Conservation (phyloP, 2,329 filamentous ascomycete species). For the Aschersonia sp. region DNA sequence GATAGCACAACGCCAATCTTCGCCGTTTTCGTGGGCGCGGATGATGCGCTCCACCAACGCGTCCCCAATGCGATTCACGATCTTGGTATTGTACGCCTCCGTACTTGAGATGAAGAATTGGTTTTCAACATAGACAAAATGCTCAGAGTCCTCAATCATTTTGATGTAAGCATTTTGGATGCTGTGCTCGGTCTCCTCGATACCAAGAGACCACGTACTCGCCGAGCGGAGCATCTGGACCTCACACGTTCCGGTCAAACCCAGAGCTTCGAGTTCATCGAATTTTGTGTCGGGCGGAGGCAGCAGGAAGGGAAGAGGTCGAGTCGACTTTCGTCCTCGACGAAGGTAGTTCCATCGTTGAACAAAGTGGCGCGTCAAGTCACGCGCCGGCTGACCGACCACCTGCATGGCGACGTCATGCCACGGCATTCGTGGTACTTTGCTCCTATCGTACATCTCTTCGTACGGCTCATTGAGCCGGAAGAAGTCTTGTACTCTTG, state of each 20-base stretch:
- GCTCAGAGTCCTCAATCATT: constrained; percentile 86
- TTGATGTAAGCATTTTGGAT: constrained; percentile 94
- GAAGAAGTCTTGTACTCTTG: constrained; percentile 89
- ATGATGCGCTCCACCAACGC: constrained; percentile 86
- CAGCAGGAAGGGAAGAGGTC: constrained; percentile 83
- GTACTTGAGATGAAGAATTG: constrained; percentile 96
- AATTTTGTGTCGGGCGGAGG: constrained; percentile 84
- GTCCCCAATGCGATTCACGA: constrained; percentile 88
- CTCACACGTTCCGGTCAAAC: constrained; percentile 86
- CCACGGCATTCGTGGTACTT: constrained; percentile 92
- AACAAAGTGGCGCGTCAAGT: constrained; percentile 89
- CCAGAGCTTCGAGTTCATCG: constrained; percentile 73
- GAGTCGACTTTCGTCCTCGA: constrained; percentile 79
- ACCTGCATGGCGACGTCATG: constrained; percentile 98
- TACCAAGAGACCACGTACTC: constrained; percentile 81
- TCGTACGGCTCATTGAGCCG: constrained; percentile 87
- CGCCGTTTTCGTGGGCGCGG: constrained; percentile 65
- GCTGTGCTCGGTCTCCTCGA: constrained; percentile 76
- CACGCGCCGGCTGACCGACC: constrained; percentile 85
- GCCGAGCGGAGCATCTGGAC: constrained; percentile 91
- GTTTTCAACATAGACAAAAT: constrained; percentile 98
- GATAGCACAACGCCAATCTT: constrained; percentile 82
- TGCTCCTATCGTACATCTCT: constrained; percentile 92
- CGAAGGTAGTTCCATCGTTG: constrained; percentile 97
- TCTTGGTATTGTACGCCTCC: constrained; percentile 72